phyloP scores from a whole-genome alignment of 345 rosid species.

The Arabis hirsuta region DNA sequence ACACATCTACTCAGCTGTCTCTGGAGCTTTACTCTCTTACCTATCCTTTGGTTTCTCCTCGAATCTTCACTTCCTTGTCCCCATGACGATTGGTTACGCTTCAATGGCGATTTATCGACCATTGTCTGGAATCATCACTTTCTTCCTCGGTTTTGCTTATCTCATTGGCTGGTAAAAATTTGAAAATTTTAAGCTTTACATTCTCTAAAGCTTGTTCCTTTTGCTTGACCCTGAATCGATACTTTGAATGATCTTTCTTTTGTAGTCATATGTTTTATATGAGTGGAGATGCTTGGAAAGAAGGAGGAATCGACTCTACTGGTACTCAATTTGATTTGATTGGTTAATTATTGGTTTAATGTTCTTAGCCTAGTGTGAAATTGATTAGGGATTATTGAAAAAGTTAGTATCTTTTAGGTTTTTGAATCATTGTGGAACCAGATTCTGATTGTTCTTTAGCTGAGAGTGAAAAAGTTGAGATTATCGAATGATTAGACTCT shows the following conservation, averaged over 20 bases:
- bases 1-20: conserved; percentile 66
- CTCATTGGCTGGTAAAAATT: conserved; percentile 83
- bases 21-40: conserved; percentile 77
- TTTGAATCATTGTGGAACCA: too few species aligned
- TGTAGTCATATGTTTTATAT: conserved; percentile 94
- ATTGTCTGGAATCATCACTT: conserved; percentile 71
- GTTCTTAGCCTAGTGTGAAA: not conserved
- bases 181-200: not conserved
- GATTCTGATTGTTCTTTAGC: too few species aligned
- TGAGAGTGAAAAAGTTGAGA: not conserved
- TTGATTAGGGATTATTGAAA: too few species aligned
- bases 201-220: not conserved
- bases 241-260: not conserved
- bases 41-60: conserved; percentile 89
- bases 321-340: conserved; percentile 53
- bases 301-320: conserved; percentile 97
- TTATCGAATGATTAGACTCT: not conserved
- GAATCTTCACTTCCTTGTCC: conserved; percentile 86
- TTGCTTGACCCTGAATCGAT: not conserved
- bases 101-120: conserved; percentile 76
- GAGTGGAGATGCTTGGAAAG: conserved; percentile 99
- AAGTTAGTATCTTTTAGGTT: too few species aligned
- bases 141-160: conserved; percentile 73
- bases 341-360: not conserved
- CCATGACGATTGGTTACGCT: conserved; percentile 74